These are phyloP conservation scores for Pseudopithomyces chartarum DNA, from an alignment of 2,329 filamentous ascomycete genomes.

Conservation along the genomic window DNA sequence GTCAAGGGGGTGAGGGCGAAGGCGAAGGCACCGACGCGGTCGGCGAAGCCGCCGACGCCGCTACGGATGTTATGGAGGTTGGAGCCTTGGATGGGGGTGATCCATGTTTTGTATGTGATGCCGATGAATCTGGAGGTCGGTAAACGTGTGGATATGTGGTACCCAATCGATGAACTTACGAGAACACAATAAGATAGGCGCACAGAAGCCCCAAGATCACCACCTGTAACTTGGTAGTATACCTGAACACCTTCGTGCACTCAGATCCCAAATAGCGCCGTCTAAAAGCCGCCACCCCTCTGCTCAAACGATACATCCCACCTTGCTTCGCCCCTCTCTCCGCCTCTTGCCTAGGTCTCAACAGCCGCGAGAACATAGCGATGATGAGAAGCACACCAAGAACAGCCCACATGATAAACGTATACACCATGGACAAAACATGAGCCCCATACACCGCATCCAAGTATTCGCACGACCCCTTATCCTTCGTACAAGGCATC, in stretches of 20 bases:
- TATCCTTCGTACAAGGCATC: constrained; percentile 63
- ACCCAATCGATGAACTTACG: no score
- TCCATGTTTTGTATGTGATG: constrained; percentile 70
- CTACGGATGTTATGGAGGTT: constrained; percentile 67
- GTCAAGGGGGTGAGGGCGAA: constrained; percentile 76
- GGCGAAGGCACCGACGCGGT: constrained; percentile 72
- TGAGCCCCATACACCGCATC: constrained; percentile 61
- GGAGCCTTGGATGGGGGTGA: constrained; percentile 65
- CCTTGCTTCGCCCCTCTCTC: constrained; percentile 59
- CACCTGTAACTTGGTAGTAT: no score
- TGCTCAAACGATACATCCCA: constrained; percentile 59
- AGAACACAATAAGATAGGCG: no score
- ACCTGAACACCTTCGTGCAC: no score
- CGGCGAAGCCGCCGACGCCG: constrained; percentile 68
- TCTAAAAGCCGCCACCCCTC: no score
- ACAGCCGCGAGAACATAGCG: constrained; percentile 26
- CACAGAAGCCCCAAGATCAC: no score
- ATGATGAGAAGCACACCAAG: constrained; percentile 55
- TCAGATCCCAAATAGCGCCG: no score
- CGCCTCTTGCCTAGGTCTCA: background rate
- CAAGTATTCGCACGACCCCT: constrained; percentile 63
- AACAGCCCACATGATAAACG: constrained; percentile 61
- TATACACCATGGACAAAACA: constrained; percentile 60
- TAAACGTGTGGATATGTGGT: constrained; percentile 64
- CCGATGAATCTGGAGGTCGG: constrained; percentile 62